Percentiles rank a stretch among this genome's conserved stretches.
phyloP scores from a whole-genome alignment of 2,329 filamentous ascomycete species.

The Clarireedia homoeocarpa region DNA sequence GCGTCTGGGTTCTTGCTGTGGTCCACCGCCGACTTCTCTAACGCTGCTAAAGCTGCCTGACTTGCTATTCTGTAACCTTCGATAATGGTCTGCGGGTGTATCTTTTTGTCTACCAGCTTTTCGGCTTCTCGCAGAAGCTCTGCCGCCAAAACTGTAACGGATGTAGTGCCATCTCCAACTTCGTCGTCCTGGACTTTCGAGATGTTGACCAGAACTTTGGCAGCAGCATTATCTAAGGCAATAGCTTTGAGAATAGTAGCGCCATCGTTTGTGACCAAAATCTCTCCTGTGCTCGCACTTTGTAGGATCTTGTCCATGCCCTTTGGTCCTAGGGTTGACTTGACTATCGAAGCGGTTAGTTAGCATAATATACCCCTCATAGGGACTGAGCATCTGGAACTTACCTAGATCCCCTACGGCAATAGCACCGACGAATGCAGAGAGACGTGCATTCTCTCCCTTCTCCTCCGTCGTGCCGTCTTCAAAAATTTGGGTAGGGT shows the following conservation, averaged over 20 bases:
- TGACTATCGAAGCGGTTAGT: constrained; percentile 46
- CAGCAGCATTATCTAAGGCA: constrained; percentile 94
- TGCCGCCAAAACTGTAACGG: constrained; percentile 90
- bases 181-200: constrained; percentile 99
- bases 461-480: constrained; percentile 97
- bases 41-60: constrained; percentile 72
- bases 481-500: constrained; percentile 95
- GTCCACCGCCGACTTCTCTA: constrained; percentile 80
- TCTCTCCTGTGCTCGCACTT: constrained; percentile 93
- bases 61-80: constrained; percentile 98
- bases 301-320: constrained; percentile 66
- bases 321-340: constrained; percentile 94
- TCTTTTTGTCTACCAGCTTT: constrained; percentile 95
- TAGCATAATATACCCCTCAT: not conserved
- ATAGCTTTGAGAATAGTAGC: constrained; percentile 98
- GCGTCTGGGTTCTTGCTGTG: constrained; percentile 75
- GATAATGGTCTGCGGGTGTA: constrained; percentile 98
- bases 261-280: constrained; percentile 98
- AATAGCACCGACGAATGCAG: constrained; percentile 97
- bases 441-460: constrained; percentile 96
- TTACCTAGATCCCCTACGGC: constrained; percentile 75
- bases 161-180: constrained; percentile 95
- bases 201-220: constrained; percentile 97
- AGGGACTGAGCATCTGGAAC: constrained; percentile 6
- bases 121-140: constrained; percentile 94